phyloP scores from a whole-genome alignment of 805 yeast genomes.

The Saccharomyces paradoxus region DNA sequence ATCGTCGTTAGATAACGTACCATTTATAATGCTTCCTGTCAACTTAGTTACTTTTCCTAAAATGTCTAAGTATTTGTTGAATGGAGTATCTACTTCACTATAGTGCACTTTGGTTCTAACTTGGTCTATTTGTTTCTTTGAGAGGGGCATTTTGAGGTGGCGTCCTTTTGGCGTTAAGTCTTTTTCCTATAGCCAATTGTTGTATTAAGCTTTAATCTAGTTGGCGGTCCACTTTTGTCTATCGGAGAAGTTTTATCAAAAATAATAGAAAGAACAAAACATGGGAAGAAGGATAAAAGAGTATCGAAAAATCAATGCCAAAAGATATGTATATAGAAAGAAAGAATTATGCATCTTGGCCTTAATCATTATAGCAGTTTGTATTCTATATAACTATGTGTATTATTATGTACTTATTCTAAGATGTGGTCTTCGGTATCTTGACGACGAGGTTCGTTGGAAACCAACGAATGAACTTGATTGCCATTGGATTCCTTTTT shows the following conservation, averaged over 20 bases:
- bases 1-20: conserved; percentile 14
- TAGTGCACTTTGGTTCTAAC: conserved; percentile 20
- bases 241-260: background rate
- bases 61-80: conserved; percentile 20
- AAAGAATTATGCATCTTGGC: background rate
- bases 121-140: conserved; percentile 10
- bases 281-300: background rate
- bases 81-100: conserved; percentile 22
- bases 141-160: conserved; percentile 3
- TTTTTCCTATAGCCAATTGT: background rate
- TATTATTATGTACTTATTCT: background rate
- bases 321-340: background rate
- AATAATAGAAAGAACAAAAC: background rate
- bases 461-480: background rate
- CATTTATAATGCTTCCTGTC: conserved; percentile 14
- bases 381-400: background rate
- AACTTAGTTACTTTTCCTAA: conserved; percentile 15
- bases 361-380: background rate
- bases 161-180: background rate
- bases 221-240: background rate
- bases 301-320: background rate
- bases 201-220: background rate
- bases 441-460: background rate
- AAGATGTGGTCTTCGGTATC: background rate
- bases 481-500: background rate